Conservation (phyloP, 495 filamentous ascomycete species). For the Staphylotrichum tortipilum region DNA sequence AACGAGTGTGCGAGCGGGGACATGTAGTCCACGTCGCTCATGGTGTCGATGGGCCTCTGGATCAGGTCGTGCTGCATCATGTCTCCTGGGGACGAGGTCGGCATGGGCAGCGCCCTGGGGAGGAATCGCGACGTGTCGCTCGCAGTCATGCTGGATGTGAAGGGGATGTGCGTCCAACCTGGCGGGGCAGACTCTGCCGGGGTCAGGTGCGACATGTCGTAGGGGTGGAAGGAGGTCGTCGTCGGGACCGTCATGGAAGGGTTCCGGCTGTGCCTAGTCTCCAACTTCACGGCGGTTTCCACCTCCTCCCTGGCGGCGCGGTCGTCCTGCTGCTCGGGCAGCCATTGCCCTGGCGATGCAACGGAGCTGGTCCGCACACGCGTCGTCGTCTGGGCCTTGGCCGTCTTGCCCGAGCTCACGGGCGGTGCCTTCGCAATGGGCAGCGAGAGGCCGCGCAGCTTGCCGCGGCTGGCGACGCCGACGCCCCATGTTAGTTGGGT, state of each 20-base stretch:
- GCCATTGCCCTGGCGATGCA: constrained; percentile 31
- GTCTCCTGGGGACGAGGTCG: constrained; percentile 27
- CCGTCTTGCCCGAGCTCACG: constrained; percentile 41
- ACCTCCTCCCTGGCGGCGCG: constrained; percentile 5
- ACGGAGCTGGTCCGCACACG: constrained; percentile 32
- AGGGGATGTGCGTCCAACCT: constrained; percentile 27
- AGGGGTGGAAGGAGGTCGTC: constrained; percentile 30
- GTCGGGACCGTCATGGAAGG: constrained; percentile 17
- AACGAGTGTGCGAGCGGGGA: constrained; percentile 45
- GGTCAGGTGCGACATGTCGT: constrained; percentile 30
- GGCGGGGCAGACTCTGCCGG: constrained; percentile 28
- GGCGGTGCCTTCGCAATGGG: constrained; percentile 71
- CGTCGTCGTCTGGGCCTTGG: constrained; percentile 26
- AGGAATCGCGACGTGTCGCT: constrained; percentile 18
- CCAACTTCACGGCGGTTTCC: constrained; percentile 19
- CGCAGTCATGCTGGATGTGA: constrained; percentile 20
- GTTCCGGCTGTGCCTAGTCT: constrained; percentile 16
- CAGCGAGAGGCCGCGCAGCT: constrained; percentile 79
- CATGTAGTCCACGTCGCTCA: constrained; percentile 48
- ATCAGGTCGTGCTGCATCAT: constrained; percentile 37
- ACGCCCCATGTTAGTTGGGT: constrained; percentile 97
- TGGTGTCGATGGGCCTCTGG: constrained; percentile 41
- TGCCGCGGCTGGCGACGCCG: constrained; percentile 91
- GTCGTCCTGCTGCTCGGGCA: constrained; percentile 27
- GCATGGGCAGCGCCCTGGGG: constrained; percentile 16